Conservation (phyloP, 306 rosid species). For the Rosa chinensis region DNA sequence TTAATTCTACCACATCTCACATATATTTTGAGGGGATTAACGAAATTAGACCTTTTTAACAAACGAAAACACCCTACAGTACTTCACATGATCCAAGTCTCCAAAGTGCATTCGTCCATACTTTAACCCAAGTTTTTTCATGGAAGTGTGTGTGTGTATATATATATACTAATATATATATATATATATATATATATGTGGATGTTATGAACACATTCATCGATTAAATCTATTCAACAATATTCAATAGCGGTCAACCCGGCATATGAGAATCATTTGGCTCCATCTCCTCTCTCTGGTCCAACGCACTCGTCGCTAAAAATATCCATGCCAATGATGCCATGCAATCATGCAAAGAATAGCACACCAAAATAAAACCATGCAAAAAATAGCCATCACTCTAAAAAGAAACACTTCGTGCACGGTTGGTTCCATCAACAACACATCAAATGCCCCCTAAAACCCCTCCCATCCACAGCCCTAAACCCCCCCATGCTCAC, state of each 20-base stretch:
- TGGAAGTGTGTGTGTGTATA: too few relatives aligned
- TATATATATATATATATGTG: too few relatives aligned
- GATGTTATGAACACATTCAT: background rate
- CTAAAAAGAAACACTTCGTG: background rate
- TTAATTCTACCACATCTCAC: too few relatives aligned
- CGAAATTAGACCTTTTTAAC: too few relatives aligned
- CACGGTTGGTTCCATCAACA: background rate
- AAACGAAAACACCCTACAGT: too few relatives aligned
- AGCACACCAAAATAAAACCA: background rate
- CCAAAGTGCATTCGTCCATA: too few relatives aligned
- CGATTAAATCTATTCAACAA: background rate
- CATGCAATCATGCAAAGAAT: background rate
- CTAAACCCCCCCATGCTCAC: background rate
- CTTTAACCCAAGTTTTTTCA: too few relatives aligned
- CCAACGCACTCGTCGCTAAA: background rate
- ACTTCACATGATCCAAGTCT: too few relatives aligned
- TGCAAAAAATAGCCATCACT: background rate
- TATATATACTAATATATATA: too few relatives aligned
- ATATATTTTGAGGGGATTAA: too few relatives aligned
- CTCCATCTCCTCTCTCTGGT: constrained; percentile 1
- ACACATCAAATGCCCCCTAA: constrained; percentile 19
- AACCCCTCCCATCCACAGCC: constrained; percentile 36
- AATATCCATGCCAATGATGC: background rate
- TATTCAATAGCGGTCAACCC: background rate
- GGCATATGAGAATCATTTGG: background rate